Conservation (phyloP, 2,329 filamentous ascomycete genomes). For the Delphinella strobiligena region DNA sequence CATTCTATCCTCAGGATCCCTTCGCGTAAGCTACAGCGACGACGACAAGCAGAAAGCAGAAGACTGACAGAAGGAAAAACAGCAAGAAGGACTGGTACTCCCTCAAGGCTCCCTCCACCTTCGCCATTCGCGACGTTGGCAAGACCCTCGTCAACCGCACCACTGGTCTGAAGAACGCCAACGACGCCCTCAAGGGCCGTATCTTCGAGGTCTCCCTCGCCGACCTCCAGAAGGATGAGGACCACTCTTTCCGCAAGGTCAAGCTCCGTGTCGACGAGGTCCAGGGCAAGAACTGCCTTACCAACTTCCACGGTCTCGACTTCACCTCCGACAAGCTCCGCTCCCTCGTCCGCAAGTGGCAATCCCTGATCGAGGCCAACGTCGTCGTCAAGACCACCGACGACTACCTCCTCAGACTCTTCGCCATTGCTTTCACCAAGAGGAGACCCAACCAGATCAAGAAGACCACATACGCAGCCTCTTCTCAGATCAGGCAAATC, state of each 20-base stretch:
- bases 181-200: slow-evolving; percentile 96
- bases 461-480: slow-evolving; percentile 98
- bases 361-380: slow-evolving; percentile 98
- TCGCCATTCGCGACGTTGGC: slow-evolving; percentile 92
- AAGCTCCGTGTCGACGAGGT: slow-evolving; percentile 98
- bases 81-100: slow-evolving; percentile 92
- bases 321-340: slow-evolving; percentile 99
- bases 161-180: slow-evolving; percentile 99
- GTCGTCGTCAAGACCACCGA: slow-evolving; percentile 99
- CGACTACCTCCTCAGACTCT: slow-evolving; percentile 97
- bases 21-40: background rate
- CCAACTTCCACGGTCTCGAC: slow-evolving; percentile 99
- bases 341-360: slow-evolving; percentile 99
- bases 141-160: slow-evolving; percentile 99
- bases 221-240: slow-evolving; percentile 99
- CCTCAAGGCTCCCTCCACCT: slow-evolving; percentile 95
- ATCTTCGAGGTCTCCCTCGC: slow-evolving; percentile 98
- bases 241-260: slow-evolving; percentile 99
- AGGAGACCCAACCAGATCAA: slow-evolving; percentile 98
- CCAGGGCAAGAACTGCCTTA: slow-evolving; percentile 99
- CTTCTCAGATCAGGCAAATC: slow-evolving; percentile 94
- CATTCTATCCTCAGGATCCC: slow-evolving; percentile 21
- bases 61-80: background rate
- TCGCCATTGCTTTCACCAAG: slow-evolving; percentile 99
- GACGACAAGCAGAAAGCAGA: background rate